A percentile compares a stretch with the other conserved stretches of the same genome.
phyloP scores from a whole-genome alignment of 2,329 filamentous ascomycete genomes.

The Fusarium avenaceum region DNA sequence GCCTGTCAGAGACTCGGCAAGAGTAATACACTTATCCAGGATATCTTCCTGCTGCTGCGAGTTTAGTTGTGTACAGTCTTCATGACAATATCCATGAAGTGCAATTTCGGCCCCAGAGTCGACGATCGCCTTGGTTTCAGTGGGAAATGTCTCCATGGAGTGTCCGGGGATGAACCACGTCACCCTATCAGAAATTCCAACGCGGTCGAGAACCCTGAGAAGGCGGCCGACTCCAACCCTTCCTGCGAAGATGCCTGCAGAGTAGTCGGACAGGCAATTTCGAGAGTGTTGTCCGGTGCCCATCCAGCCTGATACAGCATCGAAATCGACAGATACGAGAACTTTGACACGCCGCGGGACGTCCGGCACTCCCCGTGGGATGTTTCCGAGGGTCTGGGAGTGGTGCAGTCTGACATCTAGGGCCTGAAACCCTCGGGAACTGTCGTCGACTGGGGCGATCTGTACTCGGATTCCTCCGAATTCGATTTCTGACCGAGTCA shows the following conservation, averaged over 20 bases:
- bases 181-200: constrained; percentile 60
- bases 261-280: constrained; percentile 34
- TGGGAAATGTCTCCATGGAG: constrained; percentile 62
- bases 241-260: constrained; percentile 25
- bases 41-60: constrained; percentile 1
- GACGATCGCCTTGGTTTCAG: constrained; percentile 55
- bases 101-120: constrained; percentile 46
- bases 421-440: background rate
- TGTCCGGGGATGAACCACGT: constrained; percentile 68
- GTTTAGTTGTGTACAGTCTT: constrained; percentile 1
- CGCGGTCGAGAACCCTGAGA: constrained; percentile 54
- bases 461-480: constrained; percentile 3
- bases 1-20: constrained; percentile 1
- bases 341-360: constrained; percentile 42
- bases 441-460: background rate
- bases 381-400: background rate
- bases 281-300: constrained; percentile 63
- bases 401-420: background rate
- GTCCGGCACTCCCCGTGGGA: background rate
- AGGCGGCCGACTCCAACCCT: constrained; percentile 63
- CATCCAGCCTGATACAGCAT: constrained; percentile 66
- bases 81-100: constrained; percentile 11
- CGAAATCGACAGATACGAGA: constrained; percentile 60
- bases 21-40: constrained; percentile 3
- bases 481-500: constrained; percentile 2